phyloP scores from a whole-genome alignment of 1,284 basidiomycete species.

The Stygiomarasmius scandens region DNA sequence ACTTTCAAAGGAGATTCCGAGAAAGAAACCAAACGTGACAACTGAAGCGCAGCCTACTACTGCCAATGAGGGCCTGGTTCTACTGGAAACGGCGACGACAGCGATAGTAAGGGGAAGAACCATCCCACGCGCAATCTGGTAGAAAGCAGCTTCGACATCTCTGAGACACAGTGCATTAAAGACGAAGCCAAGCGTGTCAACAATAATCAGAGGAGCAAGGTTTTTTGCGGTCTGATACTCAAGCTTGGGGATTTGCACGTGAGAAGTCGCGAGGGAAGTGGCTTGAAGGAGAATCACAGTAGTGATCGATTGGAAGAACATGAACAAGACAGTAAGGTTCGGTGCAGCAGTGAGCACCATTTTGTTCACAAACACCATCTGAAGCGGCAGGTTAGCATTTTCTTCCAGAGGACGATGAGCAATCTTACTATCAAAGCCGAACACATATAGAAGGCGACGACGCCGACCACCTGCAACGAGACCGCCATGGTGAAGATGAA shows the following conservation, averaged over 20 bases:
- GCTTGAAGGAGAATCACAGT: conserved; percentile 56
- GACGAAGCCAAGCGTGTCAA: conserved; percentile 58
- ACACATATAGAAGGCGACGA: conserved; percentile 65
- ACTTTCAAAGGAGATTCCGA: conserved; percentile 45
- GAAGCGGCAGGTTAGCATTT: background rate
- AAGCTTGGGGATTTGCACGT: conserved; percentile 47
- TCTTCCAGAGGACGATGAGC: background rate
- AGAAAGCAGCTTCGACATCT: conserved; percentile 64
- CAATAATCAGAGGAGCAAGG: conserved; percentile 47
- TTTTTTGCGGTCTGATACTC: conserved; percentile 43
- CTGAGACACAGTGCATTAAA: conserved; percentile 67
- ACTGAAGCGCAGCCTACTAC: conserved; percentile 49
- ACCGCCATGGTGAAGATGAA: conserved; percentile 6
- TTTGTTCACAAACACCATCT: conserved; percentile 65
- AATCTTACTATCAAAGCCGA: conserved; percentile 58
- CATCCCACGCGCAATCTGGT: conserved; percentile 68
- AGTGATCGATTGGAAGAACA: conserved; percentile 57
- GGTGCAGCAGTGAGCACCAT: conserved; percentile 58
- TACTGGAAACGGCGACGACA: conserved; percentile 44
- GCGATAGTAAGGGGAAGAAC: conserved; percentile 64
- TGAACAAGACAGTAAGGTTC: conserved; percentile 58
- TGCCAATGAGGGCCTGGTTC: conserved; percentile 37
- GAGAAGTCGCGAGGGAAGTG: conserved; percentile 38
- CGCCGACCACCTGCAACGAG: conserved; percentile 49
- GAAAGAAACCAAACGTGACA: conserved; percentile 54